Percentiles rank a stretch among this genome's conserved stretches.
Conservation (phyloP, 2,329 filamentous ascomycete genomes). For the Metarhizium humberi region DNA sequence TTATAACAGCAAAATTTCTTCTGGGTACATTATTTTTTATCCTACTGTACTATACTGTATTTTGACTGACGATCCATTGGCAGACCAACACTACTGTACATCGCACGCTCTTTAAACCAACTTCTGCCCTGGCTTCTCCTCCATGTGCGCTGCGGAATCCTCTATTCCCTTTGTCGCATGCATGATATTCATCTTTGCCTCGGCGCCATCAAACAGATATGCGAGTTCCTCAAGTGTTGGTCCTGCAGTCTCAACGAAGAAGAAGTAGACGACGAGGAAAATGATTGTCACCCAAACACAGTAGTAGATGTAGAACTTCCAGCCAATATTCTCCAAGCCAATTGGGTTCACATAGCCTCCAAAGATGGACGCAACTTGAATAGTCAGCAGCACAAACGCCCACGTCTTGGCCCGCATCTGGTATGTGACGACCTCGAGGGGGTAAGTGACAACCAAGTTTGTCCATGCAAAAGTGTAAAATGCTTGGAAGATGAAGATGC, state of each 20-base stretch:
- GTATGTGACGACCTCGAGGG: conserved; percentile 31
- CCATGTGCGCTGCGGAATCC: conserved; percentile 3
- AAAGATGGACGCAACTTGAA: conserved; percentile 28
- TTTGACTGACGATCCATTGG: too few species aligned
- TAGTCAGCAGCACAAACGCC: conserved; percentile 29
- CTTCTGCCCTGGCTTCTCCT: conserved; percentile 3
- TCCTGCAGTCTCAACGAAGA: conserved; percentile 28
- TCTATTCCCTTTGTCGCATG: conserved; percentile 10
- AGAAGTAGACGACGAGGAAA: conserved; percentile 29
- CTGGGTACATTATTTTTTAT: too few species aligned
- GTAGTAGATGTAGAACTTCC: conserved; percentile 33
- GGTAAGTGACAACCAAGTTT: conserved; percentile 32
- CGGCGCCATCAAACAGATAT: conserved; percentile 20
- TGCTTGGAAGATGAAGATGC: conserved; percentile 31
- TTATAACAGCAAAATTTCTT: too few species aligned
- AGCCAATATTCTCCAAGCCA: conserved; percentile 26
- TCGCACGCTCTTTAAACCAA: not conserved
- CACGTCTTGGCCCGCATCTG: conserved; percentile 32
- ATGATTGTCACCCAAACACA: conserved; percentile 28
- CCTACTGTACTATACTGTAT: too few species aligned
- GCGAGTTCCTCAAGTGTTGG: conserved; percentile 26
- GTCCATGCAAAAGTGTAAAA: conserved; percentile 35
- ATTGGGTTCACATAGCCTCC: conserved; percentile 31
- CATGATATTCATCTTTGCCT: conserved; percentile 16
- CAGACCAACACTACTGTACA: too few species aligned